Conservation (phyloP, 306 rosid genomes). For the Urtica urens region DNA sequence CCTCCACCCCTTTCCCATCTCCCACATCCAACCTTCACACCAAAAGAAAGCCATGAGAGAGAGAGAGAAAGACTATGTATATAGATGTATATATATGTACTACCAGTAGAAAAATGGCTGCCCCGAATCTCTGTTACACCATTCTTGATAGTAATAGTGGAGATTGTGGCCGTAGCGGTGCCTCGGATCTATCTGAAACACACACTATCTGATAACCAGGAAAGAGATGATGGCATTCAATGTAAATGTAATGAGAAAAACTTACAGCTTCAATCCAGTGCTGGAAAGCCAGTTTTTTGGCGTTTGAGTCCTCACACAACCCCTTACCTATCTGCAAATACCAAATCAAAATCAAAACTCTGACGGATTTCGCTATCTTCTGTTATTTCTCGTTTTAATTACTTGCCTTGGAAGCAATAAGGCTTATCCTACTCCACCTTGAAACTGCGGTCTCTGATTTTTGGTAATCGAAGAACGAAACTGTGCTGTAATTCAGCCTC, state of each 20-base stretch:
- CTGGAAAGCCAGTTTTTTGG: conserved; percentile 36
- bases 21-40: conserved; percentile 31
- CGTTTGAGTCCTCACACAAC: conserved; percentile 24
- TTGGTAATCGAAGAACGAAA: conserved; percentile 22
- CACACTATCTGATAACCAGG: background rate
- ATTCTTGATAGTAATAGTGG: conserved; percentile 29
- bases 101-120: conserved; percentile 44
- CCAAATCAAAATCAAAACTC: background rate
- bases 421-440: conserved; percentile 25
- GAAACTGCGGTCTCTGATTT: conserved; percentile 21
- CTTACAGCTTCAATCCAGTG: conserved; percentile 46
- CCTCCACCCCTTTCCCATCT: conserved; percentile 35
- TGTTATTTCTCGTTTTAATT: background rate
- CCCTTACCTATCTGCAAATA: conserved; percentile 36
- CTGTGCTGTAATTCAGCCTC: conserved; percentile 16
- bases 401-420: conserved; percentile 23
- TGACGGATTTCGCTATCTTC: background rate
- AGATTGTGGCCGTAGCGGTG: conserved; percentile 40
- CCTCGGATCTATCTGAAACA: conserved; percentile 34
- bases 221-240: background rate
- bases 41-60: too few species aligned
- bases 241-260: background rate
- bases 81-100: too few species aligned
- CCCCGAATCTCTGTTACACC: conserved; percentile 23
- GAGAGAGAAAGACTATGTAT: background rate